Base-by-base conservation (phyloP, 306 rosid genomes). In the Dryas octopetala region DNA sequence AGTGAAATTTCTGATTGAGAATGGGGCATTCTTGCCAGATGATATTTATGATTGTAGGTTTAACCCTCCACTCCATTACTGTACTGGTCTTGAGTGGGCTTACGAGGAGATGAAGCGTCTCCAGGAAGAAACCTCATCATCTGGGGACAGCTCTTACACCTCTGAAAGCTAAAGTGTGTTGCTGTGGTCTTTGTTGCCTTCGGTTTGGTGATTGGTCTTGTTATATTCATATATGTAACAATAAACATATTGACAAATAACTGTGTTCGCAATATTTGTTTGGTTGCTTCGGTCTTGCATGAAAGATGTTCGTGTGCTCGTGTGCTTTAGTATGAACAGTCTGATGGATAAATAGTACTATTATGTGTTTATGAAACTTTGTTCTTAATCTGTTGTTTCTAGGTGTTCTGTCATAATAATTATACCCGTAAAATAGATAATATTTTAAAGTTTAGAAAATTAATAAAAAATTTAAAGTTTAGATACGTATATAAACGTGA, bases 51-150 rank as follows among this genome's bases (percentile, higher is more conserved):
- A 95, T 78, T 68, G 92, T 86, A 86, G 97, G 79, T 95, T 95
- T 78, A 95, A 95, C 70, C 98, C 98, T 26, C 98, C 98, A 23
- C 85, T 95, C 65, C 97, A 95, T 81, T 95, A 95, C 85, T 95
- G 97, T 83, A 86, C 87, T 0, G 96, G 97, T 51, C 98, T 95
- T 51, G 98, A 95, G 79, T 95, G 98, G 98, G 98, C 97, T 61
- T 95, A 95, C 7, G 98, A 95, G 83, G 98, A 95, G 86, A 76
- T 95, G 96, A 90, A 85, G 80, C 90, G 91, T 61, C 88, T 89
- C 16, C 87, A 51, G 77, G 80, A 53, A 11, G 90, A 83, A 48
- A 88, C 73, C 78, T 76, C 76, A 6, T 90, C 90, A 0, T 73
- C 79, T 0, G 88, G 81, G 57, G 93, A 88, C 67, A 81, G 89